A percentile compares a stretch with the other conserved stretches of the same genome.
Evolutionary conservation across 306 rosid species (phyloP).

Genomic region (Sphenostylis stenocarpa): DNA sequence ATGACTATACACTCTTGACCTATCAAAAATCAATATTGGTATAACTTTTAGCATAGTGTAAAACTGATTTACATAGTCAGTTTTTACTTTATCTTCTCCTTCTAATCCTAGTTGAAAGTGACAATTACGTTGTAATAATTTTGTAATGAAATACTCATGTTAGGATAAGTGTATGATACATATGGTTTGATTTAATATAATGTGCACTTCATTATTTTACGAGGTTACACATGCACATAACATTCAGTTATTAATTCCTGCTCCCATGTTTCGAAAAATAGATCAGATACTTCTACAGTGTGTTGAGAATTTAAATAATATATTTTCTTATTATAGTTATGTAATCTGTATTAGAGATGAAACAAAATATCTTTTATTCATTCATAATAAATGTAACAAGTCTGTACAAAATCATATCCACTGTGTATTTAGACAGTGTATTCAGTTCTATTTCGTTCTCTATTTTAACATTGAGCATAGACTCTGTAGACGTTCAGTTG

Average conservation of each 20-base stretch:
- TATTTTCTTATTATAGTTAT: no score
- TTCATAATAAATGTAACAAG: no score
- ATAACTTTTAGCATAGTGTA: not conserved
- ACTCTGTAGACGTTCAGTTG: not conserved
- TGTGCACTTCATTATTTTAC: not conserved
- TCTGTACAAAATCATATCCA: not conserved
- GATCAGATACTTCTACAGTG: not conserved
- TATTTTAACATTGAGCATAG: not conserved
- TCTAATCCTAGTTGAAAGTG: not conserved
- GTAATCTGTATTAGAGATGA: no score
- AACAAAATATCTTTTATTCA: no score
- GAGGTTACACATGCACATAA: not conserved
- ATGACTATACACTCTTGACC: not conserved
- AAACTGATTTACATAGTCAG: not conserved
- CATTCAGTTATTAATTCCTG: not conserved
- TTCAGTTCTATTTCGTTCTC: no score
- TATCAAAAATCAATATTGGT: not conserved
- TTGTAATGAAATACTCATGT: slow-evolving; percentile 5
- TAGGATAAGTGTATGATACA: not conserved
- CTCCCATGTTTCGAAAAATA: not conserved
- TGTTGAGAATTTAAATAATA: no score
- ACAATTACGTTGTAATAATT: slow-evolving; percentile 27
- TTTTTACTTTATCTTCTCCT: not conserved
- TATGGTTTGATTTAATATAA: slow-evolving; percentile 2
- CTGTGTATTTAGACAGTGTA: no score